Percentiles rank a stretch among this genome's conserved stretches.
Evolutionary conservation across 306 rosid genomes (phyloP).

Genomic region (Ochetophila trinervis): DNA sequence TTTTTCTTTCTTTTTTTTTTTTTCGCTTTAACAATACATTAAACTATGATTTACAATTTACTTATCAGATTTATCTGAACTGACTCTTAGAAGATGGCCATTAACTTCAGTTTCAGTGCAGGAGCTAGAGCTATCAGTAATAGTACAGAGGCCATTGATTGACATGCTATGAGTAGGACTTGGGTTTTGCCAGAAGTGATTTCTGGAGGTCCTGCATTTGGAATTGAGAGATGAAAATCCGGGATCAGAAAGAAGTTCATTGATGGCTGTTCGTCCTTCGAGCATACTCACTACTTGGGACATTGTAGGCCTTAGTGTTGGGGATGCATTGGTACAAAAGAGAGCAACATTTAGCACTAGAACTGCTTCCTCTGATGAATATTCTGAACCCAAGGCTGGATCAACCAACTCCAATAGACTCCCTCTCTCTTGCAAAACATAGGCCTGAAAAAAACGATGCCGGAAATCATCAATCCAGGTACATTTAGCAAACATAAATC

Average conservation of each 20-base stretch:
- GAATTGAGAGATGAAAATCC: slow-evolving; percentile 66
- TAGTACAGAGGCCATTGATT: slow-evolving; percentile 24
- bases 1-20: too few species aligned
- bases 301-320: slow-evolving; percentile 86
- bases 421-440: slow-evolving; percentile 90
- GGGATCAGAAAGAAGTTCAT: slow-evolving; percentile 71
- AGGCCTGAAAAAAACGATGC: slow-evolving; percentile 52
- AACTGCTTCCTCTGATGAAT: slow-evolving; percentile 66
- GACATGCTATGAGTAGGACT: slow-evolving; percentile 62
- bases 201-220: slow-evolving; percentile 51
- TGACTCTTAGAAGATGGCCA: slow-evolving; percentile 29
- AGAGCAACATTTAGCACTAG: slow-evolving; percentile 86
- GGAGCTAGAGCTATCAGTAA: slow-evolving; percentile 46
- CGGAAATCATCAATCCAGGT: background rate
- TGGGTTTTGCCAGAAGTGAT: slow-evolving; percentile 82
- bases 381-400: slow-evolving; percentile 77
- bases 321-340: slow-evolving; percentile 88
- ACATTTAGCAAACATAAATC: too few species aligned
- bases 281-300: slow-evolving; percentile 92
- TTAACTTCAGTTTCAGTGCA: slow-evolving; percentile 41
- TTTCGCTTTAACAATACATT: background rate
- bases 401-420: slow-evolving; percentile 78
- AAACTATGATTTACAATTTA: slow-evolving; percentile 18
- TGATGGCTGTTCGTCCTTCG: slow-evolving; percentile 79
- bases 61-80: slow-evolving; percentile 36